phyloP scores from a whole-genome alignment of 306 rosid species.

The Ammopiptanthus mongolicus region DNA sequence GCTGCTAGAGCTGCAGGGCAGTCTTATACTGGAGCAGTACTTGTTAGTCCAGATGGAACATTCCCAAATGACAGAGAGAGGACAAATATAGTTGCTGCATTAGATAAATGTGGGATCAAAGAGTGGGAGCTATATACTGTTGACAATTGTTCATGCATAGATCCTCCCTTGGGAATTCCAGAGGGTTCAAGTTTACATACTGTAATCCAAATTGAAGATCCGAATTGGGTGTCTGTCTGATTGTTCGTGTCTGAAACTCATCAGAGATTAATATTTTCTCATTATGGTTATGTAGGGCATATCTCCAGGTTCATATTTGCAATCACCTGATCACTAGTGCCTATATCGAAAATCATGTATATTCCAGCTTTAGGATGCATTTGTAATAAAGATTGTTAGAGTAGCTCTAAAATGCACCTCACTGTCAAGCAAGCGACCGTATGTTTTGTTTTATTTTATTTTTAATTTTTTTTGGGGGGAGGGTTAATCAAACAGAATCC shows the following conservation, averaged over 20 bases:
- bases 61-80: conserved; percentile 46
- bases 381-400: background rate
- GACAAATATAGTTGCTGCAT: conserved; percentile 40
- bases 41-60: conserved; percentile 72
- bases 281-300: background rate
- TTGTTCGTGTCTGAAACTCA: background rate
- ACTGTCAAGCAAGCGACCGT: too few species aligned
- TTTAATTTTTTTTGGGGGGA: too few species aligned
- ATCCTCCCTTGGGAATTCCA: conserved; percentile 73
- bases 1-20: conserved; percentile 91
- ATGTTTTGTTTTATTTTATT: too few species aligned
- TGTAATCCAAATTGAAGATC: conserved; percentile 29
- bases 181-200: conserved; percentile 60
- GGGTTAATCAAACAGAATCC: background rate
- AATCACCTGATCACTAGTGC: too few species aligned
- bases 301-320: background rate
- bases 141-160: conserved; percentile 55
- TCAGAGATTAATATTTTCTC: background rate
- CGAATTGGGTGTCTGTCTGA: conserved; percentile 17
- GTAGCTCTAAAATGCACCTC: background rate
- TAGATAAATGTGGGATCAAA: conserved; percentile 64
- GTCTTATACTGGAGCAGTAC: conserved; percentile 79
- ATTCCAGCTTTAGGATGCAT: background rate
- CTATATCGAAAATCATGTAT: too few species aligned
- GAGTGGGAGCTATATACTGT: conserved; percentile 67